Base-by-base conservation (phyloP, 202 grass and related monocot genomes). In the Eragrostis tef region DNA sequence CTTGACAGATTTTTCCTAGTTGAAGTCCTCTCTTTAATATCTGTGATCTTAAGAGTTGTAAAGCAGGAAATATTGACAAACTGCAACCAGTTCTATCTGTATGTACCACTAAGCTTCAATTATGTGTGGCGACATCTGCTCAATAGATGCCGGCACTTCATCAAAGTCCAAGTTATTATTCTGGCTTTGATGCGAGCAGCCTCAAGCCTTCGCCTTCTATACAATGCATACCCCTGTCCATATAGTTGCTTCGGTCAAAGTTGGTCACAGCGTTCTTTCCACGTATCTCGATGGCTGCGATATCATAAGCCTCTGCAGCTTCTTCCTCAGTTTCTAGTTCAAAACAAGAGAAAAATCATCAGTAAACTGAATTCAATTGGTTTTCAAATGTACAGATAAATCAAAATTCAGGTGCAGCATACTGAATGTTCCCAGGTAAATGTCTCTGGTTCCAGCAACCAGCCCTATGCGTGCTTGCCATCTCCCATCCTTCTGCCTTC, bases 381-480 rank as follows among this genome's bases (percentile, higher is more conserved):
- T 81, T 71, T 29, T 39, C 12, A 27, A 63, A 52, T 25, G 42
- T 49, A 64, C 2, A 15, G 11, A 12, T 16, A 54, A 13, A 24
- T 14, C 12, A 56, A 21, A 87, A 70, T 48, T 62, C 11, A 56
- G 75, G 46, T 80, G 76, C 4, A 50, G 49, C 85, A 15, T 94
- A 97, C 89, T 91, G 85, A 97, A 97, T 42, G 94, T 94, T 87
- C 94, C 94, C 39, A 97, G 79, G 74, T 97, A 97, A 65, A 97
- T 91, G 82, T 94, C 94, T 90, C 89, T 97, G 41, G 87, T 89
- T 47, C 85, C 91, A 86, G 87, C 87, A 86, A 97, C 84, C 63
- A 91, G 79, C 70, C 94, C 94, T 82, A 97, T 97, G 81, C 91
- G 91, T 66, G 94, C 87, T 77, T 97, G 94, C 94, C 94, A 97